These are phyloP conservation scores for Phytophthora quininea DNA, from an alignment of 352 stramenopile species.

Conservation along the genomic window DNA sequence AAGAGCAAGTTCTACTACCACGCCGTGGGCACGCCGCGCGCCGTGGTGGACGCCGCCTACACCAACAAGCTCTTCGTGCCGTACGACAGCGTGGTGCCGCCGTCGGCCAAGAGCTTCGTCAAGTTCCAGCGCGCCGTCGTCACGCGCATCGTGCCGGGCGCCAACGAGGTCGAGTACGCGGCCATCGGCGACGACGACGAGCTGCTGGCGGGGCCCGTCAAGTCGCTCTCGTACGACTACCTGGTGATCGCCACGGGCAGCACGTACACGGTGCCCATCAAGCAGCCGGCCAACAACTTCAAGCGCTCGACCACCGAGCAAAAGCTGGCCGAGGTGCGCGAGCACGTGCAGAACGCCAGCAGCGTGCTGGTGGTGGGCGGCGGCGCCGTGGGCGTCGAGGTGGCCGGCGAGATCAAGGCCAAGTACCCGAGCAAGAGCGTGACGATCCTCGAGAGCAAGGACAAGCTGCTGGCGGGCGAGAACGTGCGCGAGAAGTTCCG, in stretches of 20 bases:
- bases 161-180: conserved; percentile 49
- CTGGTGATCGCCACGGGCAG: conserved; percentile 64
- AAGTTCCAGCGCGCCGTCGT: conserved; percentile 50
- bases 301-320: conserved; percentile 35
- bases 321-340: conserved; percentile 43
- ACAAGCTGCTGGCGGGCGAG: conserved; percentile 38
- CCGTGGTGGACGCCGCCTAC: conserved; percentile 51
- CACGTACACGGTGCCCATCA: conserved; percentile 67
- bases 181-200: conserved; percentile 39
- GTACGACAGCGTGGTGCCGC: conserved; percentile 56
- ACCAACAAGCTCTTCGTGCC: conserved; percentile 61
- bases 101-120: conserved; percentile 35
- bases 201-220: conserved; percentile 27
- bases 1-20: conserved; percentile 66
- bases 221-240: conserved; percentile 61
- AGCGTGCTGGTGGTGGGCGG: conserved; percentile 69
- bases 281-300: conserved; percentile 45
- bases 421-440: conserved; percentile 63
- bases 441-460: conserved; percentile 52
- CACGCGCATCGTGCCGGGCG: conserved; percentile 36
- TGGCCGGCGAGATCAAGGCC: conserved; percentile 63
- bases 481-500: conserved; percentile 57
- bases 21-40: conserved; percentile 45
- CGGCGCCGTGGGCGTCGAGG: conserved; percentile 56
- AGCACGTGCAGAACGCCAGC: conserved; percentile 46